Evolutionary conservation across 768 basidiomycete genomes (phyloP), one percentile per base, ranked within the genome.

Genomic region (Daedaleopsis nitida): DNA sequence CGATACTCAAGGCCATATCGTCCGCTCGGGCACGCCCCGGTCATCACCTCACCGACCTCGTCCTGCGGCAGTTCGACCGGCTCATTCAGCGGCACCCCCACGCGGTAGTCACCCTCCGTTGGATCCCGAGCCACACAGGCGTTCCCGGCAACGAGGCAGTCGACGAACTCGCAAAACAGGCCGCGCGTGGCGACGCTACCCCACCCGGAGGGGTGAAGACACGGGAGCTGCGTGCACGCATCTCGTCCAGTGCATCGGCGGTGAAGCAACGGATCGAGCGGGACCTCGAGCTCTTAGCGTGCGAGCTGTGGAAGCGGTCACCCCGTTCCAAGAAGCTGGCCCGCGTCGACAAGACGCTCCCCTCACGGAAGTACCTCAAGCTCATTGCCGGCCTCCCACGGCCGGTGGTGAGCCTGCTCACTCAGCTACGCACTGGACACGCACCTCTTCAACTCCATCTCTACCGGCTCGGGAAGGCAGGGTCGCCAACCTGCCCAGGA

Each of bases 371-470:
- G 14, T 43, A 14, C 11, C 3, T 14, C 4, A 43, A 43, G 42
- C 42, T 43, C 14, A n/a, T 43, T 11, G 42, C 42, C 14, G 4
- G 14, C 14, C 42, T 3, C 14, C 10, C 42, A 43, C 42, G 42
- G 4, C 42, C 14, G 4, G n/a, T 14, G 14, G n/a, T n/a, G 12
- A 14, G 14, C 43, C 37, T 72, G 1, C 63, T 76, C 11, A 58
- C 71, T 34, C 75, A 76, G 42, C 70, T 78, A 1, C 45, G 72
- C 11, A 74, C 73, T 3, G 70, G 72, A 3, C 76, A 78, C 53
- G 59, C 57, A 8, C 70, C 72, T 0, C 69, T 77, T 1, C 70
- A 74, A 43, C 37, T 63, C 10, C 69, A 75, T 65, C 71, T 69
- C 4, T 37, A 54, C 24, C 54, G 59, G 6, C 66, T 70, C 16